phyloP scores from a whole-genome alignment of 1,139 yeast genomes.

The Hyphopichia fennica region DNA sequence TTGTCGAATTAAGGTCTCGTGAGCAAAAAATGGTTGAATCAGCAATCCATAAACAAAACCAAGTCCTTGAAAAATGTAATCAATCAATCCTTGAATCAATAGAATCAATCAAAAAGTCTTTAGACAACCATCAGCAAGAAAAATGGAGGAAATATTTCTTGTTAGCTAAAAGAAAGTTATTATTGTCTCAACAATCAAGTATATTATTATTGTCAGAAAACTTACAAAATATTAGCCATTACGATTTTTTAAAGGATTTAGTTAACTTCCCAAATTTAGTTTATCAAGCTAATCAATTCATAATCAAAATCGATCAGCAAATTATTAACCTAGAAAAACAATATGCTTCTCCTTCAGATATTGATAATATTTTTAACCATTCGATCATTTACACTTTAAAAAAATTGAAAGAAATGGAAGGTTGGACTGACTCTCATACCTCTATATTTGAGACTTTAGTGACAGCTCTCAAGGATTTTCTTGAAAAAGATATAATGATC shows the following conservation, averaged over 20 bases:
- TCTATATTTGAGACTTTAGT: conserved; percentile 40
- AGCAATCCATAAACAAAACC: conserved; percentile 29
- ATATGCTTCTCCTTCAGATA: conserved; percentile 49
- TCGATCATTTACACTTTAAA: conserved; percentile 43
- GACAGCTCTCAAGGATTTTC: conserved; percentile 40
- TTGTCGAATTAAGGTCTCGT: conserved; percentile 63
- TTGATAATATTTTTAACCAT: conserved; percentile 48
- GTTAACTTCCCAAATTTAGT: background rate
- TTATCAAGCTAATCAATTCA: conserved; percentile 11
- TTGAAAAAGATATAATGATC: conserved; percentile 55
- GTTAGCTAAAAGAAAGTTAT: conserved; percentile 58
- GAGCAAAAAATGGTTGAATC: conserved; percentile 46
- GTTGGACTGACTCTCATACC: conserved; percentile 52
- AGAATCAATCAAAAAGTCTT: conserved; percentile 33
- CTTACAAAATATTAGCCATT: background rate
- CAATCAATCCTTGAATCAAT: conserved; percentile 41
- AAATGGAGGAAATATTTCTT: conserved; percentile 49
- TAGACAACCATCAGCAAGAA: conserved; percentile 43
- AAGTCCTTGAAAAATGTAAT: conserved; percentile 34
- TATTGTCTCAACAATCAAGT: conserved; percentile 46
- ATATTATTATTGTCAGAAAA: background rate
- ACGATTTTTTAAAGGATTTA: background rate
- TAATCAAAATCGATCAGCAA: conserved; percentile 33
- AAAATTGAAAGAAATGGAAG: conserved; percentile 50
- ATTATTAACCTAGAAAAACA: conserved; percentile 51